phyloP scores from a whole-genome alignment of 2,329 filamentous ascomycete species.

The Claviceps sorghi region DNA sequence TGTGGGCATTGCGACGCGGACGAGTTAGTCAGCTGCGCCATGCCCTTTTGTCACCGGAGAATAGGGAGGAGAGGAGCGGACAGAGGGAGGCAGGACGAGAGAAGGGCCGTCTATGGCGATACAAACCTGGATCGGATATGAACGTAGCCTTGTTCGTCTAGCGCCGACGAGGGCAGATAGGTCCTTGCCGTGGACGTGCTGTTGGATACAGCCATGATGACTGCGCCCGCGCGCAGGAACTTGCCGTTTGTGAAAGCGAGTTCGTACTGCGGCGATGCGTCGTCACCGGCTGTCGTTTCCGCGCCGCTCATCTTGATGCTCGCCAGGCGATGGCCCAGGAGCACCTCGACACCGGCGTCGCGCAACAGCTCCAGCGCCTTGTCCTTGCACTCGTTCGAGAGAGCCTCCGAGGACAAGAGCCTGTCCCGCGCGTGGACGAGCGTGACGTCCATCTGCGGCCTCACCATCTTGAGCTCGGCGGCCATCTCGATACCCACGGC shows the following conservation, averaged over 20 bases:
- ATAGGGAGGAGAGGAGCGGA: no score
- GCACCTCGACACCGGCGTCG: constrained; percentile 49
- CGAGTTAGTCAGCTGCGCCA: not conserved
- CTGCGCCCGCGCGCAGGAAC: constrained; percentile 44
- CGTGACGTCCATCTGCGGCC: constrained; percentile 52
- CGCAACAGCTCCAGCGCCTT: constrained; percentile 41
- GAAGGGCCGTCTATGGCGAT: not conserved
- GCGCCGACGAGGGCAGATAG: constrained; percentile 42
- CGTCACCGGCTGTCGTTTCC: constrained; percentile 18
- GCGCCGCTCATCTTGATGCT: constrained; percentile 25
- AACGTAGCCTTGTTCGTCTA: constrained; percentile 53
- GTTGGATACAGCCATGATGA: constrained; percentile 56
- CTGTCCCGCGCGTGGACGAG: constrained; percentile 58
- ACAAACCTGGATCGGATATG: constrained; percentile 42
- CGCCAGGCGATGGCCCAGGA: constrained; percentile 45
- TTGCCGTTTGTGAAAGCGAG: constrained; percentile 47
- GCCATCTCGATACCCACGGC: constrained; percentile 76
- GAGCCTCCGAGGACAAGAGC: constrained; percentile 57
- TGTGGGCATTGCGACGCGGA: not conserved
- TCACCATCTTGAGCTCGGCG: constrained; percentile 55
- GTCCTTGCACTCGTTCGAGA: constrained; percentile 56
- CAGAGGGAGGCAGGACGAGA: not conserved
- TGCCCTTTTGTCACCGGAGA: not conserved
- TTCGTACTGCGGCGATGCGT: constrained; percentile 27
- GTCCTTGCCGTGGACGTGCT: constrained; percentile 41